phyloP scores from a whole-genome alignment of 2,329 filamentous ascomycete genomes.

The Fusarium staphyleae region DNA sequence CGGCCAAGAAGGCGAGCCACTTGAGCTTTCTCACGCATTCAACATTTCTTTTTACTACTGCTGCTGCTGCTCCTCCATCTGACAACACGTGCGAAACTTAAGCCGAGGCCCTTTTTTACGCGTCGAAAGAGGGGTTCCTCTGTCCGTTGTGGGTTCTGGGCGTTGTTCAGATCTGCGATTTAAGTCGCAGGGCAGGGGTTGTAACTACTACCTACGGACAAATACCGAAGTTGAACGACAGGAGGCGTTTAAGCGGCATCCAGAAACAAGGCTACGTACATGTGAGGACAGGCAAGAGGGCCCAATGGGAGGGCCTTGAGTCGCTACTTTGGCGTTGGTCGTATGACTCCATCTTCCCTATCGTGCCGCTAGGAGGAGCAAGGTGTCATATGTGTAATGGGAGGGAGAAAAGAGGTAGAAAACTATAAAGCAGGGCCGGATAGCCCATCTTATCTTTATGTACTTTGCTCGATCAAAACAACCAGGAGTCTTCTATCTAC shows the following conservation, averaged over 20 bases:
- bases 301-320: conserved; percentile 38
- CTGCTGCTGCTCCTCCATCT: background rate
- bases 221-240: conserved; percentile 34
- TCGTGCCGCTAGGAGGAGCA: conserved; percentile 24
- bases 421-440: conserved; percentile 42
- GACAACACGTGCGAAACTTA: conserved; percentile 16
- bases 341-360: conserved; percentile 34
- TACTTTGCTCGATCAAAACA: conserved; percentile 30
- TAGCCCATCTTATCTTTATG: conserved; percentile 39
- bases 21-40: background rate
- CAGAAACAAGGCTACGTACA: conserved; percentile 25
- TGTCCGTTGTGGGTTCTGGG: no score
- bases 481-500: conserved; percentile 39
- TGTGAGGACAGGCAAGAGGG: conserved; percentile 33
- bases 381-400: conserved; percentile 9
- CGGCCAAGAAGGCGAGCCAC: conserved; percentile 15
- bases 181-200: conserved; percentile 10
- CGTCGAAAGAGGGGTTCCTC: background rate
- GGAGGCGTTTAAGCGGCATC: conserved; percentile 36
- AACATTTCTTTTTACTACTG: no score
- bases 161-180: conserved; percentile 9
- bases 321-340: conserved; percentile 30
- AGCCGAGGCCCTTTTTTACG: conserved; percentile 34
- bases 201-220: conserved; percentile 27
- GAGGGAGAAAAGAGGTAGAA: conserved; percentile 29